Evolutionary conservation across 2,329 filamentous ascomycete genomes (phyloP).

Genomic region (Gyromitra esculenta): DNA sequence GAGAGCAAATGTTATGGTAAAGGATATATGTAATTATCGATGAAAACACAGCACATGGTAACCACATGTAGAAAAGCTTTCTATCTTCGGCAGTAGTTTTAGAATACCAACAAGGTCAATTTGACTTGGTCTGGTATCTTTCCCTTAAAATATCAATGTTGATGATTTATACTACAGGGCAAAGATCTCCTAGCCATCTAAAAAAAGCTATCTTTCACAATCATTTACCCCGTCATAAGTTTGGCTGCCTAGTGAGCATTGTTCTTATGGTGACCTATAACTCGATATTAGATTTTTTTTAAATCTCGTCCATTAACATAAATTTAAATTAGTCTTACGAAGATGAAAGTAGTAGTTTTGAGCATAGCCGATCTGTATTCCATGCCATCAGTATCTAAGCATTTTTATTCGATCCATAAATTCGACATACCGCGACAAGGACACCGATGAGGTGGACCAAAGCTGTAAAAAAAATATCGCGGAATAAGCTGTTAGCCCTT

Average conservation of each 20-base stretch:
- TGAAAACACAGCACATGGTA: slow-evolving; percentile 7
- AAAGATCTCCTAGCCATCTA: slow-evolving; percentile 32
- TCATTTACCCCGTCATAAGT: slow-evolving; percentile 35
- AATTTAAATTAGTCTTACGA: slow-evolving; percentile 68
- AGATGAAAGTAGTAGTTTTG: slow-evolving; percentile 99
- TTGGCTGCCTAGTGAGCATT: slow-evolving; percentile 82
- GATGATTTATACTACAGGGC: slow-evolving; percentile 39
- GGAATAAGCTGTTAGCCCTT: slow-evolving; percentile 56
- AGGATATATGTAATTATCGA: background rate
- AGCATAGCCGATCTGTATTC: slow-evolving; percentile 76
- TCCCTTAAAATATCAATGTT: slow-evolving; percentile 31
- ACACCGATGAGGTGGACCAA: slow-evolving; percentile 84
- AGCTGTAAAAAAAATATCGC: slow-evolving; percentile 67
- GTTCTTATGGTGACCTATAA: slow-evolving; percentile 98
- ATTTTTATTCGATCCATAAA: slow-evolving; percentile 24
- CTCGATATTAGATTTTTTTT: slow-evolving; percentile 39
- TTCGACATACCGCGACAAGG: slow-evolving; percentile 68
- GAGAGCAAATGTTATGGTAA: background rate
- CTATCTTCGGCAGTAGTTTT: background rate
- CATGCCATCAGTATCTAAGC: slow-evolving; percentile 24
- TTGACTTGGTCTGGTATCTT: slow-evolving; percentile 27
- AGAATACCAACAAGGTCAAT: background rate
- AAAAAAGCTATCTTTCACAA: slow-evolving; percentile 18
- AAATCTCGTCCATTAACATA: slow-evolving; percentile 34
- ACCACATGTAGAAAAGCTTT: background rate